Evolutionary conservation across 1,284 basidiomycete genomes (phyloP), one percentile per base, ranked within the genome.

Genomic region (Inonotus obliquus): DNA sequence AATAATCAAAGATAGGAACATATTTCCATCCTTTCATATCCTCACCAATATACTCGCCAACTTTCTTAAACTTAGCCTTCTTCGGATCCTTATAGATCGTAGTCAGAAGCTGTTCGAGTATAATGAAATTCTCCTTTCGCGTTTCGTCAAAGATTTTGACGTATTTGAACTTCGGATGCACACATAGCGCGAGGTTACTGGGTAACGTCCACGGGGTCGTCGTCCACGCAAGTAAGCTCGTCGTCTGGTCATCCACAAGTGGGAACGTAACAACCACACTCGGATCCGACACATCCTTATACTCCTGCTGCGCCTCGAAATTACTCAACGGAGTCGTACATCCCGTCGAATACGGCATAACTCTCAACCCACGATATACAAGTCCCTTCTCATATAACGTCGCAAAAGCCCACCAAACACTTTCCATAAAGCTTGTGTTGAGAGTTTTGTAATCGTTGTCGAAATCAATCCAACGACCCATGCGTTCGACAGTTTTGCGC

Each of bases 391-490:
- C 85, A 82, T 88, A 96, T 14, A 99, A 83, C 73, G 95, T 87
- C 62, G 87, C 82, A 77, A 99, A 99, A n/a, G 94, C 96, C 97
- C 97, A 99, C 97, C 97, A 99, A 14, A 98, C 94, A 51, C 87
- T 90, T 80, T 99, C 97, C 97, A 99, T 99, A 75, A 94, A 99
- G 23, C 85, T 81, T 5, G 87, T 77, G 73, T 99, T 93, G 66
- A 99, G 83, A 13, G 97, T 99, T 79, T 98, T 98, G 84, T 99
- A 99, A 69, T 97, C 97, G 68, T 97, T 92, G 77, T 99, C 97
- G 71, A 99, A 99, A 76, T 99, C 97, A 76, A 99, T 99, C 97
- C 97, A 99, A 65, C 97, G 86, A 44, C 96, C 97, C 89, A 99
- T 96, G 65, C 97, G 87, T 75, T 98, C 96, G 62, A 99, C 96